phyloP scores from a whole-genome alignment of 257 asterid species.

The Anisodus tanguticus region DNA sequence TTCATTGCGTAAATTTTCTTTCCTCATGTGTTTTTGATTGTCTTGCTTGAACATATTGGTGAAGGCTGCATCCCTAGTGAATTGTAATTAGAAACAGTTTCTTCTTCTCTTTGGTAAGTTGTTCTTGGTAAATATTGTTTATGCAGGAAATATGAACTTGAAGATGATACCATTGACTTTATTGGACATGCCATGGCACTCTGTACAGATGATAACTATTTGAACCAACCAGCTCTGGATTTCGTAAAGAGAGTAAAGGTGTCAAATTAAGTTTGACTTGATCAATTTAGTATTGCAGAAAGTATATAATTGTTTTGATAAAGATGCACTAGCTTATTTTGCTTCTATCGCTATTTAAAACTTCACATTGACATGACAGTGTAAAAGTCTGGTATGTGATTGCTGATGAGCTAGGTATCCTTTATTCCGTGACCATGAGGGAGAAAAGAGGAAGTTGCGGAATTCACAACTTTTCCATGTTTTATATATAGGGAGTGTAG shows the following conservation, averaged over 20 bases:
- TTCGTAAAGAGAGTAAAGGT: conserved; percentile 96
- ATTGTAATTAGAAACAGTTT: background rate
- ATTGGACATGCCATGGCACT: conserved; percentile 97
- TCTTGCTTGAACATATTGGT: conserved; percentile 17
- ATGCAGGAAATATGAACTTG: conserved; percentile 94
- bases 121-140: conserved; percentile 10
- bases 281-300: conserved; percentile 16
- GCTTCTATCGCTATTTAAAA: background rate
- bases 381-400: background rate
- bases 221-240: conserved; percentile 83
- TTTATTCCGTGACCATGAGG: background rate
- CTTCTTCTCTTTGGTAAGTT: conserved; percentile 22
- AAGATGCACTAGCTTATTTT: background rate
- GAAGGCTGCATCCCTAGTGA: conserved; percentile 6
- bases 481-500: background rate
- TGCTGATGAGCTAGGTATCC: background rate
- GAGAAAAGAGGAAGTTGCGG: background rate
- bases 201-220: conserved; percentile 67
- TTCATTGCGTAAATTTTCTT: conserved; percentile 63
- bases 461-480: conserved; percentile 6
- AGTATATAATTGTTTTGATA: background rate
- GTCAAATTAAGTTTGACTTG: background rate
- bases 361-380: background rate
- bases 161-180: conserved; percentile 86
- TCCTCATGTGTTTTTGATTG: conserved; percentile 29